These are phyloP conservation scores for Diatrype stigma DNA, from an alignment of 2,329 filamentous ascomycete species.

Conservation along the genomic window DNA sequence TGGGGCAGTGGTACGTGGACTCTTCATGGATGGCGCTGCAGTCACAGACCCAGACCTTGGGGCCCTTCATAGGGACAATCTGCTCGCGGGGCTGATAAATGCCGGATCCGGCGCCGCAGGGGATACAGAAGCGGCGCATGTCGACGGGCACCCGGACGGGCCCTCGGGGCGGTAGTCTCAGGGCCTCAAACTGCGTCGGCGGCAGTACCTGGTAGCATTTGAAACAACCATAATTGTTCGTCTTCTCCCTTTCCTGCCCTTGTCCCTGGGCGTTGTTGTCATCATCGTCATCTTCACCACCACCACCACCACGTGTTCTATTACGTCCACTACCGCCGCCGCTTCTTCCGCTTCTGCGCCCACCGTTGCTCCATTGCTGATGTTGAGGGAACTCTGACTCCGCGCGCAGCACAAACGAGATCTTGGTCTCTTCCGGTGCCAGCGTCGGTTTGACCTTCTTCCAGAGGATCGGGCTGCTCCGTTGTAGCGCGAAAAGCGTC, in stretches of 20 bases:
- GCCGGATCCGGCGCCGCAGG: slow-evolving; percentile 12
- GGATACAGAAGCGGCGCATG: slow-evolving; percentile 18
- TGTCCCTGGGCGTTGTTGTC: too few relatives aligned
- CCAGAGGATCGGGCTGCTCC: slow-evolving; percentile 2
- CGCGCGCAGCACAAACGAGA: slow-evolving; percentile 12
- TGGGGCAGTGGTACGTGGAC: slow-evolving; percentile 2
- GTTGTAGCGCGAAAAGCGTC: slow-evolving; percentile 7
- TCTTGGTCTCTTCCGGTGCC: slow-evolving; percentile 7
- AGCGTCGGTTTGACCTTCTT: slow-evolving; percentile 9
- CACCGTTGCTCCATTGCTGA: background rate
- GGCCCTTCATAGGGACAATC: slow-evolving; percentile 5
- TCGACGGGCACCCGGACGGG: slow-evolving; percentile 6
- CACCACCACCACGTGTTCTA: too few relatives aligned
- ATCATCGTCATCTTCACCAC: too few relatives aligned
- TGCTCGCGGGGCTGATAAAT: slow-evolving; percentile 12
- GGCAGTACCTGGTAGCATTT: slow-evolving; percentile 12
- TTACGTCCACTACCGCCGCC: too few relatives aligned
- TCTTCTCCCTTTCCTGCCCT: too few relatives aligned
- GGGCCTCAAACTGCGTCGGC: slow-evolving; percentile 7
- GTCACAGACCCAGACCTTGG: slow-evolving; percentile 10
- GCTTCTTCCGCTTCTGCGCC: background rate
- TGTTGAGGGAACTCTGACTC: slow-evolving; percentile 15
- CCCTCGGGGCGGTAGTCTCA: too few relatives aligned
- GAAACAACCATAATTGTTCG: slow-evolving; percentile 15
- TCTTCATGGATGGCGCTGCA: slow-evolving; percentile 6